phyloP scores from a whole-genome alignment of 257 asterid genomes.

The Solanum raphanifolium region DNA sequence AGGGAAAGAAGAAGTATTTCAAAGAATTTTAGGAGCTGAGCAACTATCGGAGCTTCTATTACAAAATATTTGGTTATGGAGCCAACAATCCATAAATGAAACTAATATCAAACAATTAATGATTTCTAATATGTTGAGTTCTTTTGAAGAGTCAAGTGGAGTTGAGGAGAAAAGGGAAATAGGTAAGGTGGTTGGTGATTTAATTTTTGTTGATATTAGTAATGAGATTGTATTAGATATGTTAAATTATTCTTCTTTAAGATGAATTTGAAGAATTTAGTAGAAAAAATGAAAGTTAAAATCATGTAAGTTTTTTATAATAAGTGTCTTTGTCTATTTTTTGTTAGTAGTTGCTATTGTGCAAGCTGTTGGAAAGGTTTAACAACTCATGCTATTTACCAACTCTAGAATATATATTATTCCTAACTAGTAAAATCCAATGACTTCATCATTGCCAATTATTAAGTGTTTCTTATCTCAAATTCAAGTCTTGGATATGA shows the following conservation, averaged over 20 bases:
- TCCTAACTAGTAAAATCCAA: background rate
- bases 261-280: background rate
- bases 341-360: background rate
- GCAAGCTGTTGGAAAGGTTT: background rate
- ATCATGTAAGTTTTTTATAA: background rate
- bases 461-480: background rate
- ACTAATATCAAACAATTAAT: background rate
- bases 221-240: conserved; percentile 27
- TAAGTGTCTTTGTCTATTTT: background rate
- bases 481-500: fast-evolving
- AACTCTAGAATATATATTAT: background rate
- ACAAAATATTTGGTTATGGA: conserved; percentile 59
- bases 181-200: conserved; percentile 34
- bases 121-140: conserved; percentile 20
- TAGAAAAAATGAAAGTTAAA: background rate
- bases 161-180: conserved; percentile 16
- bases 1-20: conserved; percentile 18
- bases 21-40: conserved; percentile 45
- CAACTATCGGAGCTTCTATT: conserved; percentile 53
- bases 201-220: conserved; percentile 41
- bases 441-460: background rate
- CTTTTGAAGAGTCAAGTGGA: conserved; percentile 22
- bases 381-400: background rate
- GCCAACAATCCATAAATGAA: conserved; percentile 45
- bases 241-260: background rate